These are phyloP conservation scores for Boechera divaricarpa DNA, from an alignment of 345 rosid species.

Conservation along the genomic window DNA sequence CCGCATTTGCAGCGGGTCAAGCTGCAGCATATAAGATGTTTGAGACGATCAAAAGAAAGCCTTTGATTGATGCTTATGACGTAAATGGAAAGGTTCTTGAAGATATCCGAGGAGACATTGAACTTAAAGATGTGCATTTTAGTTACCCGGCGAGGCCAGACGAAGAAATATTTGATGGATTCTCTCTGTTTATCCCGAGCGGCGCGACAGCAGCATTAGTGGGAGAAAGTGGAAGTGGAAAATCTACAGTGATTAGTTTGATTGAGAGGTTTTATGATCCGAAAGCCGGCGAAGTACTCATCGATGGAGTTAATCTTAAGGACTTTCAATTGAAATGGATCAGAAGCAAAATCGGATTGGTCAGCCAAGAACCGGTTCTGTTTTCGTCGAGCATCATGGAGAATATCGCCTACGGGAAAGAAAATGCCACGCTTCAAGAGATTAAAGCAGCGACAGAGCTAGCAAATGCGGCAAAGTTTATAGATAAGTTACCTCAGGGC, in stretches of 20 bases:
- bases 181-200: slow-evolving; percentile 64
- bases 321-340: slow-evolving; percentile 83
- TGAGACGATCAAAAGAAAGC: slow-evolving; percentile 72
- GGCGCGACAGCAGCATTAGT: slow-evolving; percentile 81
- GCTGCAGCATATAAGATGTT: slow-evolving; percentile 86
- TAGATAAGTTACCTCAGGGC: slow-evolving; percentile 84
- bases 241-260: slow-evolving; percentile 79
- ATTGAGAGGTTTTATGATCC: slow-evolving; percentile 90
- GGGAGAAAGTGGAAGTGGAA: slow-evolving; percentile 92
- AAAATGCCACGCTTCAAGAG: slow-evolving; percentile 71
- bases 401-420: slow-evolving; percentile 79
- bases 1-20: slow-evolving; percentile 77
- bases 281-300: slow-evolving; percentile 63
- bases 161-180: slow-evolving; percentile 68
- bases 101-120: slow-evolving; percentile 73
- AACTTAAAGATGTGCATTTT: slow-evolving; percentile 66
- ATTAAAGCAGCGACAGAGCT: slow-evolving; percentile 69
- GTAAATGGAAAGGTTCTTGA: slow-evolving; percentile 56
- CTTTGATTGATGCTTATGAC: slow-evolving; percentile 69
- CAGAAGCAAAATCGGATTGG: slow-evolving; percentile 74
- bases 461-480: slow-evolving; percentile 80
- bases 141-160: slow-evolving; percentile 82
- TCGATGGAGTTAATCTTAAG: slow-evolving; percentile 69
- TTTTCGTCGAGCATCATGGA: slow-evolving; percentile 72
- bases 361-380: slow-evolving; percentile 86